Base-by-base conservation (phyloP, 2,329 filamentous ascomycete genomes). In the Ceratocystis lukuohia region DNA sequence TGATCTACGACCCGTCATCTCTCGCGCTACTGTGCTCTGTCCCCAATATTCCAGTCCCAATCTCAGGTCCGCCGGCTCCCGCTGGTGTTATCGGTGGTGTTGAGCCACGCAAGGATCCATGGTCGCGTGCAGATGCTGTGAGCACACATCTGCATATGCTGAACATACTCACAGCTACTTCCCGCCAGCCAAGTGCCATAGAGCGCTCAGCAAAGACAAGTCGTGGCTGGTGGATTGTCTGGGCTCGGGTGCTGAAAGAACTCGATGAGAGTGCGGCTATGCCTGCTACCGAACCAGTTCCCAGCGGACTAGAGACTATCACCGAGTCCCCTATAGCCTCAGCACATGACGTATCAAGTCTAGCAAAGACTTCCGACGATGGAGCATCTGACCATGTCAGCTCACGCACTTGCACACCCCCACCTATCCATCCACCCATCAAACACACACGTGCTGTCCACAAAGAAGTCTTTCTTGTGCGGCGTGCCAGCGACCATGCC, bases 211-310 rank as follows among this genome's bases (percentile, higher is more conserved):
- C 81, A 71, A 87, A 88, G 77, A 88, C 85, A 3, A 83, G 77
- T 59, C 80, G 84, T 44, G 85, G 84, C 0, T 88, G 85, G 84
- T 88, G 86, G 85, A 78, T 88, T 37, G 84, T 87, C 30, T 88
- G 85, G 85, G 84, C 80, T 61, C 77, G 83, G 28, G 75, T 86
- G 25, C 71, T 80, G 5, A 79, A 64, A n/a, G 64, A 65, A 5
- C 10, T 46, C 15, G 50, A 41, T n/a, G 48, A 30, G 22, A 48
- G 33, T 15, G 53, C 37, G 37, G 48, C 8, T 59, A 44, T 30
- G 15, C 7, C 46, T 12, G 30, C 8, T 48, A 10, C 44, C 2
- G 62, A 62, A 25, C 30, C 33, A 28, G 62, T n/a, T 12, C 12
- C 48, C 62, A 67, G 25, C 2, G 57, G 66, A n/a, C 57, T 66